Evolutionary conservation across 441 rosid genomes (phyloP).

Genomic region (Rhodomyrtus psidioides): DNA sequence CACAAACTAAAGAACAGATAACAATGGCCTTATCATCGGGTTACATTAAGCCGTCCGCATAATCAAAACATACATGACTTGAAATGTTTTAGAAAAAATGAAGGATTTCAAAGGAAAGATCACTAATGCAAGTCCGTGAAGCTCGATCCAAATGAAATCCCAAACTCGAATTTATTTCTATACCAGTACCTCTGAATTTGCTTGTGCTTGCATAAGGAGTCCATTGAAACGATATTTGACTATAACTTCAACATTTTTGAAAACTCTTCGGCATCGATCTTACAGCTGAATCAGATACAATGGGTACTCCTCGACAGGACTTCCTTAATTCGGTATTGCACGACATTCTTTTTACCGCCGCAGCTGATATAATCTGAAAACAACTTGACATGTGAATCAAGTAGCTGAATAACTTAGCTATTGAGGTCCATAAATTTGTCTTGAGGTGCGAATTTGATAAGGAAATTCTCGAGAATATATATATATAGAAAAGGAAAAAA

Average conservation of each 20-base stretch:
- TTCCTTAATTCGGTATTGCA: neutral
- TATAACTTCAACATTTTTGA: neutral
- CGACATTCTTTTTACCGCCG: neutral
- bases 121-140: neutral
- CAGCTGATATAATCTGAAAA: too few species aligned
- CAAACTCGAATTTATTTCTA: neutral
- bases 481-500: neutral
- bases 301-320: neutral
- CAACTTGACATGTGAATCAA: too few species aligned
- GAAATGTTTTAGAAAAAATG: neutral
- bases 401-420: too few species aligned
- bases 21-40: neutral
- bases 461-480: neutral
- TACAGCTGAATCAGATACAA: neutral
- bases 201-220: neutral
- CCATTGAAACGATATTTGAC: neutral
- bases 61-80: neutral
- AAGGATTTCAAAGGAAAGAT: neutral
- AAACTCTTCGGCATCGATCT: neutral
- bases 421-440: too few species aligned
- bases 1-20: neutral
- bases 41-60: neutral
- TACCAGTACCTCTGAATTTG: neutral
- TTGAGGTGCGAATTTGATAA: too few species aligned
- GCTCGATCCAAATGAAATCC: neutral